These are phyloP conservation scores for Onygenales sp. DNA, from an alignment of 2,329 filamentous ascomycete species.

Conservation along the genomic window DNA sequence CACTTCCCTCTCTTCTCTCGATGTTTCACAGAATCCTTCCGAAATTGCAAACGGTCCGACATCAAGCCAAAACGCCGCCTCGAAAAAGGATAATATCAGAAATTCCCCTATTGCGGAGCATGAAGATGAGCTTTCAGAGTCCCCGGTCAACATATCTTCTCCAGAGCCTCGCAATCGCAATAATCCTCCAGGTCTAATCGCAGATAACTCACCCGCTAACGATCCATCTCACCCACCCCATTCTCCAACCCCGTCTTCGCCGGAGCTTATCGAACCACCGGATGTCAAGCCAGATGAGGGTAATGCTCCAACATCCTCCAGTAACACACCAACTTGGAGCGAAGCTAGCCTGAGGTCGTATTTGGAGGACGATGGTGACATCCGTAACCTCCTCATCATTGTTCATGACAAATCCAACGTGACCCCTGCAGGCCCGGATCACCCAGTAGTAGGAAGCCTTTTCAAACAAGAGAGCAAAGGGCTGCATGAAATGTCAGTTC, in stretches of 20 bases:
- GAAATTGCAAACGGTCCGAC: constrained; percentile 3
- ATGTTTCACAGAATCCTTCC: constrained; percentile 14
- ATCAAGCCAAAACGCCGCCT: background rate
- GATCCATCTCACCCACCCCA: constrained; percentile 43
- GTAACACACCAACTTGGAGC: constrained; percentile 63
- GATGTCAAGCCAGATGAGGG: constrained; percentile 30
- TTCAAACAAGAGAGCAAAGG: constrained; percentile 83
- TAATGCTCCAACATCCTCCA: constrained; percentile 46
- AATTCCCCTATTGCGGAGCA: constrained; percentile 3
- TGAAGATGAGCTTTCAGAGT: constrained; percentile 48
- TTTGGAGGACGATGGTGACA: constrained; percentile 80
- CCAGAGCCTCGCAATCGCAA: constrained; percentile 30
- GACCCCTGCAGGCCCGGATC: constrained; percentile 67
- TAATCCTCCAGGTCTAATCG: constrained; percentile 56
- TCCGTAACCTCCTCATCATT: constrained; percentile 80
- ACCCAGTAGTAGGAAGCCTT: constrained; percentile 69
- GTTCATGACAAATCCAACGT: constrained; percentile 88
- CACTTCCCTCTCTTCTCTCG: constrained; percentile 3
- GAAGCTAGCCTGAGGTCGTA: constrained; percentile 79
- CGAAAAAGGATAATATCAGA: constrained; percentile 1
- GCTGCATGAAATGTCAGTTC: constrained; percentile 76
- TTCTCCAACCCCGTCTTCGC: constrained; percentile 42
- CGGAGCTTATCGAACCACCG: constrained; percentile 17
- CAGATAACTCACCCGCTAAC: constrained; percentile 48
- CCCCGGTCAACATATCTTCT: constrained; percentile 57